Percentiles rank a stretch among this genome's conserved stretches.
These are phyloP conservation scores for Aspergillus sp. DNA, from an alignment of 2,329 filamentous ascomycete genomes.

Conservation along the genomic window DNA sequence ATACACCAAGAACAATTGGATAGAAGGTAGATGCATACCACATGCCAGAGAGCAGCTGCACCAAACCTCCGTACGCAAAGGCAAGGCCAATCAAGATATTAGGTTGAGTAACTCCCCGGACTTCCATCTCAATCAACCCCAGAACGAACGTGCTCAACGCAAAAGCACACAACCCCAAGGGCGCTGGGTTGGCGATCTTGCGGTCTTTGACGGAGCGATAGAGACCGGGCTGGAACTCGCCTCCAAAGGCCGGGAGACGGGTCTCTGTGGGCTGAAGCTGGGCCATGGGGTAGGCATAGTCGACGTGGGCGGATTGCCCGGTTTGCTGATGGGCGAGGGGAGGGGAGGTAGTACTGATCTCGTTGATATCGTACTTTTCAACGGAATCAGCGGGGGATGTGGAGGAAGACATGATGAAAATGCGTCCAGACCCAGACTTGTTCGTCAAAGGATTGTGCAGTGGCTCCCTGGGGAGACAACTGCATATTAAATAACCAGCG, in stretches of 20 bases:
- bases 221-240: conserved; percentile 69
- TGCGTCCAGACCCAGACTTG: too few relatives aligned
- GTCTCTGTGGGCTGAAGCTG: conserved; percentile 46
- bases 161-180: conserved; percentile 73
- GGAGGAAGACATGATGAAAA: not conserved
- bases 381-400: not conserved
- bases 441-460: too few relatives aligned
- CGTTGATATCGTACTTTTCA: not conserved
- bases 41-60: conserved; percentile 81
- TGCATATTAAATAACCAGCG: too few relatives aligned
- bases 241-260: conserved; percentile 62
- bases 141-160: conserved; percentile 80
- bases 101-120: conserved; percentile 57
- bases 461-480: too few relatives aligned
- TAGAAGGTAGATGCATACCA: conserved; percentile 55
- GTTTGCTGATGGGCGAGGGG: conserved; percentile 30
- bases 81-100: conserved; percentile 70
- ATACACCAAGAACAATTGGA: conserved; percentile 1
- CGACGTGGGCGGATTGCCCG: conserved; percentile 42
- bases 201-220: conserved; percentile 62
- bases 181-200: conserved; percentile 77
- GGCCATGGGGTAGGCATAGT: conserved; percentile 44
- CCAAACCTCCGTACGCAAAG: conserved; percentile 72
- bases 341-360: not conserved
- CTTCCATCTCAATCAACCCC: conserved; percentile 68